Evolutionary conservation across 805 yeast species (phyloP).

Genomic region (Lipomyces orientalis): DNA sequence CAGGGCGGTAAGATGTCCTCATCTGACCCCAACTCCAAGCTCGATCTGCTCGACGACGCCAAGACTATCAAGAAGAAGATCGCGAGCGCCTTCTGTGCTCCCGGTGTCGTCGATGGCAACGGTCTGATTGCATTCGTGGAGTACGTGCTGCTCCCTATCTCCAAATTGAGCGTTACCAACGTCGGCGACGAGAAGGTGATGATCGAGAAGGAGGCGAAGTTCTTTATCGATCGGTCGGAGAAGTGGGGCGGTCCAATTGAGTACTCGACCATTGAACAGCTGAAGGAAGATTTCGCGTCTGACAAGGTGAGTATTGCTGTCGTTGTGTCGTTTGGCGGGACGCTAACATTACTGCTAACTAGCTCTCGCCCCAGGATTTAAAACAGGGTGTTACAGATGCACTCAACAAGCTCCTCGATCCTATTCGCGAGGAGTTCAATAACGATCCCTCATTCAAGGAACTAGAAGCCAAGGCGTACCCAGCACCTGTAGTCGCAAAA

Average conservation of each 20-base stretch:
- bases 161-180: constrained; percentile 46
- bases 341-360: constrained; percentile 1
- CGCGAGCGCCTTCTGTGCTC: constrained; percentile 90
- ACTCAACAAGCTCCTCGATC: constrained; percentile 78
- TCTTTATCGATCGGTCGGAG: constrained; percentile 88
- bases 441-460: constrained; percentile 73
- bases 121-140: constrained; percentile 88
- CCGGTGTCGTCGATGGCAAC: constrained; percentile 89
- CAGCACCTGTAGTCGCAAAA: constrained; percentile 66
- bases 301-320: constrained; percentile 50
- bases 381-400: constrained; percentile 90
- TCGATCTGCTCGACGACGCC: constrained; percentile 90
- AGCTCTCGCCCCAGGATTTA: constrained; percentile 88
- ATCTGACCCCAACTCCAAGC: constrained; percentile 97
- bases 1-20: constrained; percentile 99
- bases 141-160: constrained; percentile 83
- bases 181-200: constrained; percentile 7
- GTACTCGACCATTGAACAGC: constrained; percentile 67
- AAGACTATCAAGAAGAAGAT: constrained; percentile 88
- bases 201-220: constrained; percentile 57
- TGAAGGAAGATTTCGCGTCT: constrained; percentile 72
- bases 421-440: constrained; percentile 74
- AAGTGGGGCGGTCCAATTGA: constrained; percentile 93
- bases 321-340: background rate
- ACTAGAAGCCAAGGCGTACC: constrained; percentile 81